Conservation (phyloP, 768 basidiomycete genomes). For the Mycena polygramma region DNA sequence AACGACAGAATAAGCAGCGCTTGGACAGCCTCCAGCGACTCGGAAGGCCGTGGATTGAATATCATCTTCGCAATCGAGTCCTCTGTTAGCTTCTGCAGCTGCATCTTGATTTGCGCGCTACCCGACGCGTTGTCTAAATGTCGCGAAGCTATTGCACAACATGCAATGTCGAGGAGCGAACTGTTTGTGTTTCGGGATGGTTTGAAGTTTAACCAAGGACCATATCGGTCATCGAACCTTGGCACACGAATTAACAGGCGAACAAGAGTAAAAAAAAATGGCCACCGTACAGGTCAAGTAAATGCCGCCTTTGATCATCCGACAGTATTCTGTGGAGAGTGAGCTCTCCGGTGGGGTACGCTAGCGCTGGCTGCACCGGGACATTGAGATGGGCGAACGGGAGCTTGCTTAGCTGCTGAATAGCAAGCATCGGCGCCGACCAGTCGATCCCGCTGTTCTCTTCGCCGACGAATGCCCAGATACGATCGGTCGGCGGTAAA, state of each 20-base stretch:
- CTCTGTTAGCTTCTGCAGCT: slow-evolving; percentile 49
- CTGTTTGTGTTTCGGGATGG: slow-evolving; percentile 44
- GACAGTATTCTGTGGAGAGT: slow-evolving; percentile 46
- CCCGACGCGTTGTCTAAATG: slow-evolving; percentile 52
- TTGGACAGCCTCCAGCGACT: slow-evolving; percentile 52
- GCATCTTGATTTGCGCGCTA: slow-evolving; percentile 38
- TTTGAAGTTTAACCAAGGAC: slow-evolving; percentile 58
- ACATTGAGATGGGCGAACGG: slow-evolving; percentile 22
- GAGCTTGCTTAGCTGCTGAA: slow-evolving; percentile 45
- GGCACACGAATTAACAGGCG: slow-evolving; percentile 51
- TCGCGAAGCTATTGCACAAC: slow-evolving; percentile 57
- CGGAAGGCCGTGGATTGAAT: slow-evolving; percentile 55
- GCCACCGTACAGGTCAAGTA: slow-evolving; percentile 48
- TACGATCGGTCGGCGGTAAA: slow-evolving; percentile 48
- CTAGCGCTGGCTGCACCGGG: slow-evolving; percentile 36
- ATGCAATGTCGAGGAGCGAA: slow-evolving; percentile 53
- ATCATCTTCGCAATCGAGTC: slow-evolving; percentile 53
- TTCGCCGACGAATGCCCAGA: slow-evolving; percentile 55
- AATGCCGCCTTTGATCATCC: slow-evolving; percentile 48
- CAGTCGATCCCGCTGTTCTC: slow-evolving; percentile 50
- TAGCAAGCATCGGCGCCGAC: slow-evolving; percentile 57
- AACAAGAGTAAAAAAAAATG: slow-evolving; percentile 40
- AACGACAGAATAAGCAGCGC: slow-evolving; percentile 55
- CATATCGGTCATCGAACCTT: slow-evolving; percentile 59
- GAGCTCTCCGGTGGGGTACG: slow-evolving; percentile 43